phyloP scores from a whole-genome alignment of 2,329 filamentous ascomycete species.

The Alternaria postmessia region DNA sequence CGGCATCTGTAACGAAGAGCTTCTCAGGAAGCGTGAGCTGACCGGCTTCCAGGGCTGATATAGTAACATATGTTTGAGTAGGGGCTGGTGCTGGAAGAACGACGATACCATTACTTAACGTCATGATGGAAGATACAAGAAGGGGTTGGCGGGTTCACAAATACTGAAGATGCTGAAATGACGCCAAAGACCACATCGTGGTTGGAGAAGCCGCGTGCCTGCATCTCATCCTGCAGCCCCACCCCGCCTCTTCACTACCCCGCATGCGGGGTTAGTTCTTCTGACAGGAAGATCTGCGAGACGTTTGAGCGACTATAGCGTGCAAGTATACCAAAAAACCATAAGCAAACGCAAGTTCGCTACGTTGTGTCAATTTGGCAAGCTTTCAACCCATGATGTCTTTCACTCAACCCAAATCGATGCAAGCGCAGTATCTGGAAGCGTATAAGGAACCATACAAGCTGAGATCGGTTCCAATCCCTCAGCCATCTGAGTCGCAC shows the following conservation, averaged over 20 bases:
- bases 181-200: neutral
- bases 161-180: neutral
- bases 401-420: slow-evolving; percentile 32
- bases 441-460: slow-evolving; percentile 54
- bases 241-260: slow-evolving; percentile 29
- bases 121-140: slow-evolving; percentile 5
- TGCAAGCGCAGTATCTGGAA: slow-evolving; percentile 55
- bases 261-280: slow-evolving; percentile 34
- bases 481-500: slow-evolving; percentile 39
- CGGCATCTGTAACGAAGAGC: slow-evolving; percentile 57
- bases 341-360: neutral
- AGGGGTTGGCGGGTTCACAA: neutral
- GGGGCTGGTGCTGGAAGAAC: slow-evolving; percentile 31
- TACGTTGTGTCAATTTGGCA: neutral
- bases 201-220: neutral
- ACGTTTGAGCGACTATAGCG: neutral
- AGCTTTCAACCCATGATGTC: slow-evolving; percentile 20
- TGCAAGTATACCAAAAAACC: neutral
- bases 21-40: slow-evolving; percentile 58
- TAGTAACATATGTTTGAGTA: slow-evolving; percentile 39
- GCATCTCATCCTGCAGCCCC: slow-evolving; percentile 26
- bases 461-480: slow-evolving; percentile 49
- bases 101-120: slow-evolving; percentile 14
- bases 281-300: neutral
- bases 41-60: slow-evolving; percentile 44